A percentile compares a stretch with the other conserved stretches of the same genome.
phyloP scores from a whole-genome alignment of 2,329 filamentous ascomycete genomes.

The Byssochlamys sp. region DNA sequence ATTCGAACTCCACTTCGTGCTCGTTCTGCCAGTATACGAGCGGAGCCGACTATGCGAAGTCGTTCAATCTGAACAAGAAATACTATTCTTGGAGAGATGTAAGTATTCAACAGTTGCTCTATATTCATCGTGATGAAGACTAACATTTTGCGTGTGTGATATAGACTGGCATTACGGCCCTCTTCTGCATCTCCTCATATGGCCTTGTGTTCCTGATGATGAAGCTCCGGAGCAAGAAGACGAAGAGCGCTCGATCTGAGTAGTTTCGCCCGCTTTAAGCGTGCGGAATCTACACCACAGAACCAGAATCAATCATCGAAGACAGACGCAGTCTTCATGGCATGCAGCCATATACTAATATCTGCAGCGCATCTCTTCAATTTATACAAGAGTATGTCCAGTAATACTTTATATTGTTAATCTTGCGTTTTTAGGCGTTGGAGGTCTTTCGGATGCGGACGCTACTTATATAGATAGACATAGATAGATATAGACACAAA shows the following conservation, averaged over 20 bases:
- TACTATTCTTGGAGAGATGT: slow-evolving; percentile 32
- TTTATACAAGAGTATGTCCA: too few species aligned
- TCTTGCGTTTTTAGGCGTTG: too few species aligned
- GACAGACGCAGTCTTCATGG: too few species aligned
- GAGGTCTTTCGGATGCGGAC: too few species aligned
- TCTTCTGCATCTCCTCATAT: slow-evolving; percentile 37
- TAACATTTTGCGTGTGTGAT: not conserved
- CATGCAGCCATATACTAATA: too few species aligned
- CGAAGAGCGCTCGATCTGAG: slow-evolving; percentile 34
- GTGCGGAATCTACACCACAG: not conserved
- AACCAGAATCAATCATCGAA: too few species aligned
- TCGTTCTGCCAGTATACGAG: slow-evolving; percentile 23
- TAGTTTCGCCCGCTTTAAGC: slow-evolving; percentile 2
- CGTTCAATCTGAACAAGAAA: slow-evolving; percentile 23
- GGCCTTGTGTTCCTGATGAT: slow-evolving; percentile 39
- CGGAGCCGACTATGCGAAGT: slow-evolving; percentile 25
- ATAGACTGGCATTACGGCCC: slow-evolving; percentile 33
- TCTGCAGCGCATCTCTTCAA: too few species aligned
- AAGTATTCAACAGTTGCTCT: slow-evolving; percentile 4
- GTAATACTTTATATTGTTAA: too few species aligned
- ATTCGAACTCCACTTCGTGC: slow-evolving; percentile 20
- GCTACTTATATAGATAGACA: too few species aligned
- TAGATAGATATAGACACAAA: too few species aligned
- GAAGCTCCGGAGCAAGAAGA: slow-evolving; percentile 41
- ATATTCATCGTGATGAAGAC: slow-evolving; percentile 1